Evolutionary conservation across 1,139 yeast genomes (phyloP).

Genomic region (Blastobotrys proliferans): DNA sequence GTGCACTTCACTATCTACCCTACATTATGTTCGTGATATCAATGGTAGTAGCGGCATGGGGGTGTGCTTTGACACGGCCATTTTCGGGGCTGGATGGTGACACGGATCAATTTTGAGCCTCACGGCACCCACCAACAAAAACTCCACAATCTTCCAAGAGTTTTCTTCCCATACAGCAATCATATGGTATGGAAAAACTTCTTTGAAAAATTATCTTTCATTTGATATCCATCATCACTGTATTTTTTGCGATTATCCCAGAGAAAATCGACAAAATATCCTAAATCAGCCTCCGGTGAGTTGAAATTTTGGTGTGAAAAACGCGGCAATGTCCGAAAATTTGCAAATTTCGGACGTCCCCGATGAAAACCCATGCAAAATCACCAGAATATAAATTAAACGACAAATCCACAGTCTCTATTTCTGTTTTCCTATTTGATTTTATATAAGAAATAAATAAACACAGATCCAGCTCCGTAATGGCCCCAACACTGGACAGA

Average conservation of each 20-base stretch:
- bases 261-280: not conserved
- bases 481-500: too few species aligned
- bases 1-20: not conserved
- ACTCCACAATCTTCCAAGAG: not conserved
- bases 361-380: not conserved
- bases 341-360: not conserved
- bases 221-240: not conserved
- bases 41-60: not conserved
- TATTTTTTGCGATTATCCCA: not conserved
- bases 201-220: not conserved
- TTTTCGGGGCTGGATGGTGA: not conserved
- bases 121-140: not conserved
- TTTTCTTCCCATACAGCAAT: not conserved
- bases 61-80: not conserved
- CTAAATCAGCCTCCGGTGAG: not conserved
- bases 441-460: too few species aligned
- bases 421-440: too few species aligned
- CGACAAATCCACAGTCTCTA: too few species aligned
- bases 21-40: not conserved
- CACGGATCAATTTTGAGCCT: conserved; percentile 1
- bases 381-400: not conserved
- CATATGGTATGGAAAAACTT: not conserved
- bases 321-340: not conserved
- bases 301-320: not conserved
- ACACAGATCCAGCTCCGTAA: too few species aligned